Evolutionary conservation across 2,329 filamentous ascomycete genomes (phyloP), one percentile per base, ranked within the genome.

Genomic region (Domatiomyces globalis): DNA sequence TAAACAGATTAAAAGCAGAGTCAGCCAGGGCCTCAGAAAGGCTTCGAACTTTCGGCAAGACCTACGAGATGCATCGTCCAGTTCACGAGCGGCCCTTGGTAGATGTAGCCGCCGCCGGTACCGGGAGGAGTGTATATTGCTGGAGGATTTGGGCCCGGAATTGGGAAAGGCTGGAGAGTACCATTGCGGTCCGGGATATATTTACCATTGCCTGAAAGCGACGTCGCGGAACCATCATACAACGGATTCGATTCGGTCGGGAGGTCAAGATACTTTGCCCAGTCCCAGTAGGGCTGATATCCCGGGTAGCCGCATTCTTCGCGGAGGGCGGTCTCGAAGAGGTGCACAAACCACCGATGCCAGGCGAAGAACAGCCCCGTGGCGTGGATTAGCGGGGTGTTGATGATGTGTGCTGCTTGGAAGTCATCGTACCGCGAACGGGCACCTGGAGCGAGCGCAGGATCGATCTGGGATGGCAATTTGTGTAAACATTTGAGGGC

Each of bases 361-460:
- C 68, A 71, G 18, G 63, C 59, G 4, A 63, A 51, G 52, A 66
- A 64, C 2, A 51, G 61, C 12, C 62, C 63, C 54, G 58, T 49
- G 42, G 49, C 61, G 50, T 77, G 74, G 17, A 76, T 73, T 1
- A 48, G 49, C 8, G 65, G 53, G 0, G 74, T 74, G 54, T 71
- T 66, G 49, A 73, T 70, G 51, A 78, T 69, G 53, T 78, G 75
- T 0, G 68, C 65, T 4, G 69, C 72, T 5, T 74, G 65, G 44
- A 71, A 77, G 53, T 78, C 75, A 57, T 77, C 74, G 49, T 68
- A 75, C 17, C 49, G 72, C 55, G 65, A 69, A 51, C 64, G 66
- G 2, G 68, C 71, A 2, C 73, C 74, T 0, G 71, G 62, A 0
- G 66, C 68, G 12, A 63, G 58, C 0, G 61, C 56, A 0, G 61